Conservation (phyloP, 345 rosid genomes). For the Brassica incana region DNA sequence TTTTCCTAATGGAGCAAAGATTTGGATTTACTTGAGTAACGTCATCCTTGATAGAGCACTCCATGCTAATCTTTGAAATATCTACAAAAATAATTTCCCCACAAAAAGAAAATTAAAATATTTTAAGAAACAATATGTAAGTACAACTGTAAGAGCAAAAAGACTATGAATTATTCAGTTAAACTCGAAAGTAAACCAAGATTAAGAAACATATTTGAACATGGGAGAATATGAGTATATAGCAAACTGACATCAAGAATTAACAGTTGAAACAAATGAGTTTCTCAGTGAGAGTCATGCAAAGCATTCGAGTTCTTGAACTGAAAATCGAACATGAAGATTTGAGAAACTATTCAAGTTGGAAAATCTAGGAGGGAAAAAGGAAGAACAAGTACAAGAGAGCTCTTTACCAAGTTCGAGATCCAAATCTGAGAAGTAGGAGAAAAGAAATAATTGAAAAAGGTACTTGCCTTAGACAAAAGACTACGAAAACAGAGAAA, state of each 20-base stretch:
- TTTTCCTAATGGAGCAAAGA: neutral
- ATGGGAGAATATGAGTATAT: neutral
- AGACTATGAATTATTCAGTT: neutral
- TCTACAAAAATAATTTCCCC: neutral
- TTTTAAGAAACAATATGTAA: neutral
- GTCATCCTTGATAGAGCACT: slow-evolving; percentile 54
- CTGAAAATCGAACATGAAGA: neutral
- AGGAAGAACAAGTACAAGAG: neutral
- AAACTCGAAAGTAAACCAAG: neutral
- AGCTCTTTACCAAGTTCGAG: neutral
- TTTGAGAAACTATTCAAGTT: neutral
- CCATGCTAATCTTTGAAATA: slow-evolving; percentile 19
- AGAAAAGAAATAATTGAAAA: neutral
- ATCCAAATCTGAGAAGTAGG: neutral
- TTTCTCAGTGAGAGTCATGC: neutral
- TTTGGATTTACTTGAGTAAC: slow-evolving; percentile 50
- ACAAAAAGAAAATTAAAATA: neutral
- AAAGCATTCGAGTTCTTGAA: neutral
- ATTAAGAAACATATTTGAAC: neutral
- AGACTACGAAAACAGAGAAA: neutral
- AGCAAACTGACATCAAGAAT: neutral
- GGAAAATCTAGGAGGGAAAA: neutral
- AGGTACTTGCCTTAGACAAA: neutral
- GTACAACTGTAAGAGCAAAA: neutral
- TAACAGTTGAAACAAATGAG: neutral